Conservation (phyloP, 305 asterid species). For the Fraxinus albicans region DNA sequence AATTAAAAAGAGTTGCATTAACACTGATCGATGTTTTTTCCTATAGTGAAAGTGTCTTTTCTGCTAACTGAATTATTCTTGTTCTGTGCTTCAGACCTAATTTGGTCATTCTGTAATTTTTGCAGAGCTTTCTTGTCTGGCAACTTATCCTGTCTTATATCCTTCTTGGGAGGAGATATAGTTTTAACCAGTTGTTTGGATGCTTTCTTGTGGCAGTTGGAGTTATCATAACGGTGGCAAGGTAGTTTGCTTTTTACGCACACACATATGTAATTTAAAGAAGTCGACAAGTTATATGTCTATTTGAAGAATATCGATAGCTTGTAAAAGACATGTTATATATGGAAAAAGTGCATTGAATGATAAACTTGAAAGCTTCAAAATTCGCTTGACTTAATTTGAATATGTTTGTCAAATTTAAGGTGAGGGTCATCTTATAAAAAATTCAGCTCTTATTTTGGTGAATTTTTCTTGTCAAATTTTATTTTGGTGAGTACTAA, state of each 20-base stretch:
- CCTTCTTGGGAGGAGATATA: conserved; percentile 84
- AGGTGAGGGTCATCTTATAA: neutral
- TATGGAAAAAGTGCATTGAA: neutral
- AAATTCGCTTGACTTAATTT: neutral
- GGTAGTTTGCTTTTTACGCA: conserved; percentile 44
- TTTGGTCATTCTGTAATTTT: conserved; percentile 29
- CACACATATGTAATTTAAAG: neutral
- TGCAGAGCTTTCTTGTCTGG: conserved; percentile 99
- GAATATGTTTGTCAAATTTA: neutral
- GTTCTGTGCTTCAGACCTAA: conserved; percentile 19
- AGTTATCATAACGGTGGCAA: conserved; percentile 86
- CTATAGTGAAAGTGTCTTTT: neutral
- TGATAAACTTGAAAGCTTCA: conserved; percentile 7
- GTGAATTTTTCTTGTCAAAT: neutral
- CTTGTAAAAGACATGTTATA: neutral
- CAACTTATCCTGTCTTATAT: conserved; percentile 86
- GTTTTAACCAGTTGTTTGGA: conserved; percentile 76
- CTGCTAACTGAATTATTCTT: neutral
- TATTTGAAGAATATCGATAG: neutral
- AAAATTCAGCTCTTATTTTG: neutral
- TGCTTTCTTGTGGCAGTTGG: conserved; percentile 96
- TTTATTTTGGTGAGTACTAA: neutral
- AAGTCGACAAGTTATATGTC: neutral
- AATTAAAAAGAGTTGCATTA: conserved; percentile 15
- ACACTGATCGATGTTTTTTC: neutral